A percentile compares a stretch with the other conserved stretches of the same genome.
phyloP scores from a whole-genome alignment of 352 stramenopile genomes.

The Globisporangium carolinianum region DNA sequence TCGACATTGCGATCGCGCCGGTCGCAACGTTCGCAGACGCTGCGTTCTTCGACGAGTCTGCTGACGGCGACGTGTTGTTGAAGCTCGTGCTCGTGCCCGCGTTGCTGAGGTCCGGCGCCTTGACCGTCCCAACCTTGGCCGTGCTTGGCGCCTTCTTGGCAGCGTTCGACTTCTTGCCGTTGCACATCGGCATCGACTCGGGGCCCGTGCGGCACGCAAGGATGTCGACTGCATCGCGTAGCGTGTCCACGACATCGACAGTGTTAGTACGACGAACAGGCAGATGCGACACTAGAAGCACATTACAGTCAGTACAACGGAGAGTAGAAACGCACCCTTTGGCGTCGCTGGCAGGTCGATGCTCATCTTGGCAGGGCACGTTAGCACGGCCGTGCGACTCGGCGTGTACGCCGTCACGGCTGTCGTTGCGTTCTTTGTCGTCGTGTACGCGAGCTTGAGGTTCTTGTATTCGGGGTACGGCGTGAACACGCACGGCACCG shows the following conservation, averaged over 20 bases:
- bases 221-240: constrained; percentile 20
- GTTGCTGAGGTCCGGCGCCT: constrained; percentile 9
- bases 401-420: constrained; percentile 26
- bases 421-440: constrained; percentile 48
- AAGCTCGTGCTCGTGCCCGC: constrained; percentile 1
- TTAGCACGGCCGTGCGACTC: constrained; percentile 24
- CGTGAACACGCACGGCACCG: constrained; percentile 42
- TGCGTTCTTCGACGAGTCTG: not conserved
- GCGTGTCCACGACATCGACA: not conserved
- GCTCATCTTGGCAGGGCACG: constrained; percentile 33
- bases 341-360: constrained; percentile 13
- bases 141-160: constrained; percentile 25
- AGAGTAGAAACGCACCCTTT: not conserved
- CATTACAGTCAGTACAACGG: not conserved
- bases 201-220: constrained; percentile 30
- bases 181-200: constrained; percentile 43
- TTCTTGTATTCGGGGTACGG: constrained; percentile 69
- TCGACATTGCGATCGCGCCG: constrained; percentile 6
- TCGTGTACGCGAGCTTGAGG: constrained; percentile 71
- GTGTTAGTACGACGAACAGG: not conserved
- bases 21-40: not conserved
- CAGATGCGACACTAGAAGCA: not conserved
- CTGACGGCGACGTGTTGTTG: constrained; percentile 6
- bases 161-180: constrained; percentile 43
- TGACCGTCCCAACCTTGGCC: constrained; percentile 11